Evolutionary conservation across 176 grass and related monocot genomes (phyloP), one percentile per base, ranked within the genome.

Genomic region (Neostapfia colusana): DNA sequence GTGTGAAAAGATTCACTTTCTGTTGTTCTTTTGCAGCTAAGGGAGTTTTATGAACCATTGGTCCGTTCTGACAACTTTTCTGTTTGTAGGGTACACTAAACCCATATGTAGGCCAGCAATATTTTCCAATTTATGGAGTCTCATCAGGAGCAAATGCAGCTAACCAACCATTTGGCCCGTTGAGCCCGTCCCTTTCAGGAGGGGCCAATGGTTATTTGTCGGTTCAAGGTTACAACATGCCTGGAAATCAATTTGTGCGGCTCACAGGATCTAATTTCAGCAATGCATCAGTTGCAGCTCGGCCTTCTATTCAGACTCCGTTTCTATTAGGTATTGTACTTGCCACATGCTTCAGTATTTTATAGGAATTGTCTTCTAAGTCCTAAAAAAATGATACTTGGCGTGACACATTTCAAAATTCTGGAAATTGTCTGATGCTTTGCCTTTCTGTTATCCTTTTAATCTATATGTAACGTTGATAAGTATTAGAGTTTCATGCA

Each of bases 21-120:
- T 46, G 20, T 44, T 70, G 17, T 69, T 74, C 35, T 64, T 39
- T n/a, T 65, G 4, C 38, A 65, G 31, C 9, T 31, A 74, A 53
- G 48, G 55, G 38, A 44, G 24, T 83, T 67, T 7, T 39, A 62
- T 4, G 59, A 68, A 57, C 17, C 42, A 72, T 83, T 23, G 35
- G 15, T 37, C 6, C 24, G 45, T 80, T 46, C 61, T 88, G 17
- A 70, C 58, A 38, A 28, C 13, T 48, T 16, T 27, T 84, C 65
- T 76, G 56, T 70, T 66, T 85, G 70, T 83, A 97, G 94, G 92
- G 83, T 83, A 79, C 90, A 73, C 88, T 90, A 41, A 90, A 80
- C 49, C 82, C 95, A 54, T 95, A 95, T 79, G 65, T 64, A 7
- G 87, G 82, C 74, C 89, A 95, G 80, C 91, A 89, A 77, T 99